phyloP scores from a whole-genome alignment of 345 rosid species.

The Linum lewisii region DNA sequence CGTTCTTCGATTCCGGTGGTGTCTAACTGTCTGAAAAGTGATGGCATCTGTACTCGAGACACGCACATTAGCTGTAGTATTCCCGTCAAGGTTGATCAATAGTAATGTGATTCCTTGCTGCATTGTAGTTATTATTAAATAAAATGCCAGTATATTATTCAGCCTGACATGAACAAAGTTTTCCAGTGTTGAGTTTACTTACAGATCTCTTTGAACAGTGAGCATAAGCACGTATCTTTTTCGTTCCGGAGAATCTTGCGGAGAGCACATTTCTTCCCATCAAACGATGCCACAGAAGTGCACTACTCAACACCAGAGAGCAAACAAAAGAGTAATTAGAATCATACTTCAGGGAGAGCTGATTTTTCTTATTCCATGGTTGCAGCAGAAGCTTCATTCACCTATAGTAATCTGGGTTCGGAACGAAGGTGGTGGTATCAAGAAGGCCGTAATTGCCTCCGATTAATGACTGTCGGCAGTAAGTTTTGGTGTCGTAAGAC shows the following conservation, averaged over 20 bases:
- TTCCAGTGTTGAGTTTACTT: constrained; percentile 7
- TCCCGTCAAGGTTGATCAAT: constrained; percentile 38
- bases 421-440: constrained; percentile 30
- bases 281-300: constrained; percentile 42
- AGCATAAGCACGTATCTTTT: constrained; percentile 27
- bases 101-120: constrained; percentile 42
- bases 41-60: constrained; percentile 21
- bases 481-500: constrained; percentile 37
- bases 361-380: neutral
- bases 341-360: neutral
- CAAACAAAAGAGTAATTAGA: neutral
- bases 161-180: neutral
- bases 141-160: constrained; percentile 1
- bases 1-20: constrained; percentile 9
- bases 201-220: constrained; percentile 34
- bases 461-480: constrained; percentile 42
- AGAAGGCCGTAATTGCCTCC: constrained; percentile 57
- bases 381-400: neutral
- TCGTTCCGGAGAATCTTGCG: constrained; percentile 23
- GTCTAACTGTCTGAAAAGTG: constrained; percentile 9
- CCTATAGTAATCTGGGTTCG: constrained; percentile 50
- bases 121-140: no score
- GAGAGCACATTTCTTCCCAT: constrained; percentile 32
- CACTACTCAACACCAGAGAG: constrained; percentile 17
- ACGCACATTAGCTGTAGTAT: constrained; percentile 17